These are phyloP conservation scores for Triangularia verruculosa DNA, from an alignment of 2,329 filamentous ascomycete species.

Conservation along the genomic window DNA sequence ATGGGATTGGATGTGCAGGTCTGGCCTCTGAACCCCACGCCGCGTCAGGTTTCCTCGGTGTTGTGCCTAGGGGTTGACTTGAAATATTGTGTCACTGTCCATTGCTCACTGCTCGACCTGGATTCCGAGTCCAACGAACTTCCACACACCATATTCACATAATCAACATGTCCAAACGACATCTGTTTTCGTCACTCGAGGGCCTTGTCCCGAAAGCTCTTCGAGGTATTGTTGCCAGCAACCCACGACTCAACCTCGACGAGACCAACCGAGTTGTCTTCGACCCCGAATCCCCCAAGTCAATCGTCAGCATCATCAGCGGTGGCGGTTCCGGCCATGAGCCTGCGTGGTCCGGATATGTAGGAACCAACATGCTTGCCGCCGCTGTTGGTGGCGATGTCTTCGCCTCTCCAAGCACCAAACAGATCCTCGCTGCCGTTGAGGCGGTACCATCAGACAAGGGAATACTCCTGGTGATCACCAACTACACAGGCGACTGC, in stretches of 20 bases:
- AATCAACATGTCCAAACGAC: slow-evolving; percentile 49
- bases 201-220: slow-evolving; percentile 53
- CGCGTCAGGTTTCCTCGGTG: not conserved
- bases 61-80: not conserved
- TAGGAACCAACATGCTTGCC: slow-evolving; percentile 59
- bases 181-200: slow-evolving; percentile 51
- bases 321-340: slow-evolving; percentile 59
- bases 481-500: slow-evolving; percentile 64
- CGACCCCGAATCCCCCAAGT: slow-evolving; percentile 43
- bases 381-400: slow-evolving; percentile 61
- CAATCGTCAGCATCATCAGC: slow-evolving; percentile 49
- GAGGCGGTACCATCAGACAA: slow-evolving; percentile 51
- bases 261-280: slow-evolving; percentile 51
- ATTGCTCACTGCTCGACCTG: not conserved
- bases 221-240: slow-evolving; percentile 51
- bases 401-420: slow-evolving; percentile 62
- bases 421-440: slow-evolving; percentile 59
- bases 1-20: not conserved
- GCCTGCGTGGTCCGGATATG: slow-evolving; percentile 63
- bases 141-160: not conserved
- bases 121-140: not conserved
- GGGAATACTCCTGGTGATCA: slow-evolving; percentile 59
- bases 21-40: not conserved
- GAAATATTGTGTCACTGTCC: not conserved
- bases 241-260: slow-evolving; percentile 49